Evolutionary conservation across 352 stramenopile genomes (phyloP).

Genomic region (Aphanomyces cochlioides): DNA sequence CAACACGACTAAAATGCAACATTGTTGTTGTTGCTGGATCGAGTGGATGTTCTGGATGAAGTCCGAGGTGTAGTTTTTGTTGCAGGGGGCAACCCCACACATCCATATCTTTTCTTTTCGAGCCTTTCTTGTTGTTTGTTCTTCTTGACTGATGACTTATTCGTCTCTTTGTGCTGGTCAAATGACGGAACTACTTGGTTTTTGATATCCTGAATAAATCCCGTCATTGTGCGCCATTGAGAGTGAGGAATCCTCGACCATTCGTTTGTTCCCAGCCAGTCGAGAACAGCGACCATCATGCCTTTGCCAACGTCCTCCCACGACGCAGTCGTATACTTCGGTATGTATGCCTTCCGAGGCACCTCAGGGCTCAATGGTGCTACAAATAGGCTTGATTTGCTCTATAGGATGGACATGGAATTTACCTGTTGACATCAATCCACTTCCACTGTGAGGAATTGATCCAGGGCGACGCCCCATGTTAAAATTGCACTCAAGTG

Average conservation of each 20-base stretch:
- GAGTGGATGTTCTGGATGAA: too few relatives aligned
- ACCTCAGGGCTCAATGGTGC: constrained; percentile 28
- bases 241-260: constrained; percentile 26
- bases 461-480: constrained; percentile 42
- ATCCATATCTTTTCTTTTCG: constrained; percentile 13
- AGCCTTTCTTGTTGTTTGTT: not conserved
- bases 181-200: constrained; percentile 15
- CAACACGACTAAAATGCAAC: too few relatives aligned
- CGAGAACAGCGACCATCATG: constrained; percentile 52
- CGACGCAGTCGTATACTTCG: constrained; percentile 59
- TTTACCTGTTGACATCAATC: constrained; percentile 29
- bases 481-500: constrained; percentile 93
- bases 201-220: constrained; percentile 18
- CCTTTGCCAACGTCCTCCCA: constrained; percentile 71
- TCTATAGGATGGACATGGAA: constrained; percentile 41
- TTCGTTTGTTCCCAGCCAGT: constrained; percentile 32
- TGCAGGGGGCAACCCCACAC: not conserved
- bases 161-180: not conserved
- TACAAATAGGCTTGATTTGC: constrained; percentile 1
- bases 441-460: constrained; percentile 33
- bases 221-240: constrained; percentile 1
- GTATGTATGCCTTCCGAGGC: not conserved
- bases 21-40: not conserved
- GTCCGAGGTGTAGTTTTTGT: not conserved
- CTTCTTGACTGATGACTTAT: not conserved